Evolutionary conservation across 139 green algal genomes (phyloP).

Genomic region (Ettlia oleoabundans): DNA sequence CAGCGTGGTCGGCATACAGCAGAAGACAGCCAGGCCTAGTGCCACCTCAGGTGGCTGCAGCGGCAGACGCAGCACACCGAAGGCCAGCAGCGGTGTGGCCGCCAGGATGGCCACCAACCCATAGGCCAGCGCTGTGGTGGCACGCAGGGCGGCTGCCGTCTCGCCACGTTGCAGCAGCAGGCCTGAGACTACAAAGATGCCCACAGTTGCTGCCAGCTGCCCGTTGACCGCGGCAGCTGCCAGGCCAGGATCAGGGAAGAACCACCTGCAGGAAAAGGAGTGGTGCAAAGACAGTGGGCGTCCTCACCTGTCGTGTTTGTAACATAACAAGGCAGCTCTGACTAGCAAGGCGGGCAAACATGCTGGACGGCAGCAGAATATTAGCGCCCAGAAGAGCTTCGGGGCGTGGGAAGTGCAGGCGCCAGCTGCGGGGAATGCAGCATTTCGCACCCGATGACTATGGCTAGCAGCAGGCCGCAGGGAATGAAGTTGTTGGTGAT

Average conservation of each 20-base stretch:
- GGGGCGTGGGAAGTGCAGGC: no score
- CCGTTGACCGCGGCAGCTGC: constrained; percentile 39
- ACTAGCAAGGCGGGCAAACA: no score
- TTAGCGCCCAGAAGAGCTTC: no score
- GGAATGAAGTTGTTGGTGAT: not conserved
- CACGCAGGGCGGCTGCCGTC: constrained; percentile 28
- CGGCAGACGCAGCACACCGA: constrained; percentile 50
- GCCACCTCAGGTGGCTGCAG: constrained; percentile 54
- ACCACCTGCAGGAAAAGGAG: constrained; percentile 41
- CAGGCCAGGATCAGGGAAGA: constrained; percentile 35
- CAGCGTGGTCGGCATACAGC: constrained; percentile 77
- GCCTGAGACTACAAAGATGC: constrained; percentile 62
- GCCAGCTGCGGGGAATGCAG: no score
- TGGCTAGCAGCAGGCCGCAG: not conserved
- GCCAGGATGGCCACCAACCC: constrained; percentile 59
- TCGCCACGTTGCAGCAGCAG: constrained; percentile 55
- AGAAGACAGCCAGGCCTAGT: constrained; percentile 74
- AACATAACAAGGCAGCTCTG: no score
- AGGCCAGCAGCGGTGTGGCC: constrained; percentile 53
- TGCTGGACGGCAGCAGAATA: no score
- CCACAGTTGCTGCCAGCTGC: constrained; percentile 47
- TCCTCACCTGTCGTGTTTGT: no score
- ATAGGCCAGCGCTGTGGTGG: constrained; percentile 22
- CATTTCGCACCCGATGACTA: no score
- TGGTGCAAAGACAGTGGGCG: no score